Conservation (phyloP, 2,329 filamentous ascomycete genomes). For the Aspergillus hiratsukae region DNA sequence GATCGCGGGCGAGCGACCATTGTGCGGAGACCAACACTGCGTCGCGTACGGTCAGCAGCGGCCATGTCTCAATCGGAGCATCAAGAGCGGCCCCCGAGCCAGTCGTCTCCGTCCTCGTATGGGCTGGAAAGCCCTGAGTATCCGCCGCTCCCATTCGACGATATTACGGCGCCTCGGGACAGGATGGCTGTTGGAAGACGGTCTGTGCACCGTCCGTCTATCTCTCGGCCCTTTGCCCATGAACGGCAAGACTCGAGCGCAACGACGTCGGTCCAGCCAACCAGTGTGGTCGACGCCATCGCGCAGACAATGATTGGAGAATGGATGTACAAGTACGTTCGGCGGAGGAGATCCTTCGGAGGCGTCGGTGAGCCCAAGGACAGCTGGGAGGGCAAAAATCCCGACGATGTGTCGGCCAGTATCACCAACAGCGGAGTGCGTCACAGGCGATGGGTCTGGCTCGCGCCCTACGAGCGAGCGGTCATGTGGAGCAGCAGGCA, state of each 20-base stretch:
- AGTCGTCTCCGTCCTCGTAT: conserved; percentile 56
- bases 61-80: conserved; percentile 58
- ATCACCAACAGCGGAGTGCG: conserved; percentile 62
- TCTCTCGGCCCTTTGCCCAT: conserved; percentile 27
- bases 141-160: conserved; percentile 69
- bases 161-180: conserved; percentile 54
- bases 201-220: conserved; percentile 18
- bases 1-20: conserved; percentile 54
- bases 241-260: conserved; percentile 45
- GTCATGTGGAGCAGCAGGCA: conserved; percentile 99
- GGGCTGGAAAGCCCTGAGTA: conserved; percentile 64
- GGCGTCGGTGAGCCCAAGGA: conserved; percentile 56
- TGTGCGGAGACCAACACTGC: conserved; percentile 57
- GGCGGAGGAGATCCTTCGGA: conserved; percentile 77
- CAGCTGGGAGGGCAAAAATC: conserved; percentile 51
- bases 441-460: conserved; percentile 97
- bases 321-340: conserved; percentile 48
- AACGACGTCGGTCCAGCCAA: conserved; percentile 60
- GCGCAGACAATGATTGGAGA: conserved; percentile 98
- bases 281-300: conserved; percentile 89
- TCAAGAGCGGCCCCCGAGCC: conserved; percentile 42
- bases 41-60: conserved; percentile 81
- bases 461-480: conserved; percentile 90
- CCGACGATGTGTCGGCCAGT: conserved; percentile 66
- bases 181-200: conserved; percentile 23